A percentile compares a stretch with the other conserved stretches of the same genome.
Evolutionary conservation across 345 rosid species (phyloP).

Genomic region (Hirschfeldia incana): DNA sequence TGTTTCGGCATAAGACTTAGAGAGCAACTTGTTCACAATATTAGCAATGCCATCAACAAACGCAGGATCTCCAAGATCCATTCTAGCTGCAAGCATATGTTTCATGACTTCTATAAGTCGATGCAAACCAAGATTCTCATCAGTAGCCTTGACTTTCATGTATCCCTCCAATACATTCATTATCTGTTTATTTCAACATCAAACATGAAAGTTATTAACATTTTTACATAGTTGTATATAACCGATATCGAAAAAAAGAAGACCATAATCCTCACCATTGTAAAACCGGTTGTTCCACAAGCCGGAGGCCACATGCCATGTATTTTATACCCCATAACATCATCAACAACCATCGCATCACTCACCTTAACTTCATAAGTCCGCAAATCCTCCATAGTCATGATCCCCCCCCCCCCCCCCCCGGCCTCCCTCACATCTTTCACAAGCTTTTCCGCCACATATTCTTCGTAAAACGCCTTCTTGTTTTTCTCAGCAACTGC

Average conservation of each 20-base stretch:
- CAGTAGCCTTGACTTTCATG: constrained; percentile 48
- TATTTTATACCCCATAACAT: constrained; percentile 60
- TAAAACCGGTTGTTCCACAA: constrained; percentile 69
- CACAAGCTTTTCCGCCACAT: constrained; percentile 63
- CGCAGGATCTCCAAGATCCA: constrained; percentile 80
- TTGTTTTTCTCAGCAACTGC: constrained; percentile 69
- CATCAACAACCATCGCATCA: constrained; percentile 52
- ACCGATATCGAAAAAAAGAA: background rate
- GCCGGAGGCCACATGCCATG: constrained; percentile 91
- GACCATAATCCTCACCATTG: constrained; percentile 52
- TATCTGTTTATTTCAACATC: constrained; percentile 45
- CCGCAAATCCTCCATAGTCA: constrained; percentile 74
- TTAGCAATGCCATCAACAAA: constrained; percentile 45
- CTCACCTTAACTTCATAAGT: constrained; percentile 61
- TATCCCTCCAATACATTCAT: constrained; percentile 67
- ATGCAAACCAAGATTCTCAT: constrained; percentile 55
- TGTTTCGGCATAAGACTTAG: constrained; percentile 55
- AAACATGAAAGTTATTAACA: constrained; percentile 21
- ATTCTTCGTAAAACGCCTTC: constrained; percentile 62
- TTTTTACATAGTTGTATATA: background rate
- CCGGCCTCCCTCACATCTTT: constrained; percentile 63
- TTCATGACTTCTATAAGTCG: constrained; percentile 78
- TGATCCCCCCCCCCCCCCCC: constrained; percentile 56
- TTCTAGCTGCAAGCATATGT: constrained; percentile 80
- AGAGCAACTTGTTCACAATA: constrained; percentile 57